A percentile compares a stretch with the other conserved stretches of the same genome.
Conservation (phyloP, 805 yeast genomes). For the Saccharomycopsis amapae region DNA sequence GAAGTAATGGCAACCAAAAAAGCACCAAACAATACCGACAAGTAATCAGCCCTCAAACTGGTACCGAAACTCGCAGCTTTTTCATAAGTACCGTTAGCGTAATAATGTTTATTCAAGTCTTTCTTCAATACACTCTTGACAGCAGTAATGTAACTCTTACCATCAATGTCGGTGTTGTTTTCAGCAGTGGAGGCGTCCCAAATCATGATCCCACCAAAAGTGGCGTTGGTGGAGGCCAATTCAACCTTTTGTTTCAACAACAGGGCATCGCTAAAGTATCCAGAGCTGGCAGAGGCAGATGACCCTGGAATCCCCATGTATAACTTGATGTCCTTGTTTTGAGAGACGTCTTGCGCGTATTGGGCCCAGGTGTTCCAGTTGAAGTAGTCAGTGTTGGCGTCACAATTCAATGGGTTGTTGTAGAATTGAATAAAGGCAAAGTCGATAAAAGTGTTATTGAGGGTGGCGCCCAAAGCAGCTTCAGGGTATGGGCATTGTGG, state of each 20-base stretch:
- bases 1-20: background rate
- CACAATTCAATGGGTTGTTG: conserved; percentile 57
- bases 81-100: conserved; percentile 20
- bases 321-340: conserved; percentile 62
- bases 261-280: conserved; percentile 43
- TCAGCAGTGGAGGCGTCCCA: conserved; percentile 21
- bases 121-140: conserved; percentile 22
- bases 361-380: conserved; percentile 46
- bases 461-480: conserved; percentile 34
- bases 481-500: conserved; percentile 69
- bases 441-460: conserved; percentile 45
- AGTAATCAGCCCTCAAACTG: background rate
- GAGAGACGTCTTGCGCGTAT: conserved; percentile 45
- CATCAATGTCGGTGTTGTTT: conserved; percentile 14
- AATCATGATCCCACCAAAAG: conserved; percentile 21
- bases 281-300: conserved; percentile 51
- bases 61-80: conserved; percentile 9
- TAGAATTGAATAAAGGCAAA: conserved; percentile 61
- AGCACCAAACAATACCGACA: background rate
- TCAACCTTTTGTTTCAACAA: conserved; percentile 22
- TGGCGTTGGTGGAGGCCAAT: conserved; percentile 11
- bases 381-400: conserved; percentile 47
- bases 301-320: conserved; percentile 73
- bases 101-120: conserved; percentile 12
- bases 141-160: conserved; percentile 9